Evolutionary conservation across 1,284 basidiomycete genomes (phyloP).

Genomic region (Pseudozyma sp.): DNA sequence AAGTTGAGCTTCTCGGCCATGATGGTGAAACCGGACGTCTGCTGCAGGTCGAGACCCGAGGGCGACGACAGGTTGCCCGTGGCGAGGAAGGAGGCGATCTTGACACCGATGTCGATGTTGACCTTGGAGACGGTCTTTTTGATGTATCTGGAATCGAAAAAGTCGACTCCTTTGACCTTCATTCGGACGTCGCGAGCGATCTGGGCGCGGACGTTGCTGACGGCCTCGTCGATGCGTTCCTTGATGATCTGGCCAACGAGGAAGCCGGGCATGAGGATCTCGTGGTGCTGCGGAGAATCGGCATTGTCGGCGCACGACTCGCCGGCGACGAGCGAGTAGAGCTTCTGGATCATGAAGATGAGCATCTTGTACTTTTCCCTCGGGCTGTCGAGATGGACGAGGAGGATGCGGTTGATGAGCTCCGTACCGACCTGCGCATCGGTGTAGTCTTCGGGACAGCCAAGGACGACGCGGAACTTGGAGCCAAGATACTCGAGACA

Average conservation of each 20-base stretch:
- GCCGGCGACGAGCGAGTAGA: constrained; percentile 90
- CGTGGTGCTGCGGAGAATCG: constrained; percentile 98
- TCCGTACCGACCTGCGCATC: constrained; percentile 85
- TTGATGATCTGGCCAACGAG: constrained; percentile 98
- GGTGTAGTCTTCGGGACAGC: constrained; percentile 91
- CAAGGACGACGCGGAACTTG: constrained; percentile 93
- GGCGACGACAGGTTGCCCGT: constrained; percentile 96
- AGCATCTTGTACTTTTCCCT: constrained; percentile 96
- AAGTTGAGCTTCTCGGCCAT: constrained; percentile 99
- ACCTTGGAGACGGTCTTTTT: constrained; percentile 80
- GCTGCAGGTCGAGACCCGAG: constrained; percentile 94
- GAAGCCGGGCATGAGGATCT: constrained; percentile 92
- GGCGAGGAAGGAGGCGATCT: constrained; percentile 92
- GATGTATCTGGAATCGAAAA: constrained; percentile 87
- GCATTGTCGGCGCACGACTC: constrained; percentile 95
- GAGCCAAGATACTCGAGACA: constrained; percentile 97
- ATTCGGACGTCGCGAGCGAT: constrained; percentile 82
- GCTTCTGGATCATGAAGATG: constrained; percentile 97
- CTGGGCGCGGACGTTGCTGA: constrained; percentile 80
- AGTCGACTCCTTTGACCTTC: constrained; percentile 79
- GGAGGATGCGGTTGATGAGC: constrained; percentile 85
- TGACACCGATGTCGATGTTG: constrained; percentile 91
- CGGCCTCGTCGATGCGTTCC: constrained; percentile 91
- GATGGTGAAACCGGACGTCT: constrained; percentile 96
- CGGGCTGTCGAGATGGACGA: constrained; percentile 90